Base-by-base conservation (phyloP, 345 rosid genomes). In the Geranium brycei region DNA sequence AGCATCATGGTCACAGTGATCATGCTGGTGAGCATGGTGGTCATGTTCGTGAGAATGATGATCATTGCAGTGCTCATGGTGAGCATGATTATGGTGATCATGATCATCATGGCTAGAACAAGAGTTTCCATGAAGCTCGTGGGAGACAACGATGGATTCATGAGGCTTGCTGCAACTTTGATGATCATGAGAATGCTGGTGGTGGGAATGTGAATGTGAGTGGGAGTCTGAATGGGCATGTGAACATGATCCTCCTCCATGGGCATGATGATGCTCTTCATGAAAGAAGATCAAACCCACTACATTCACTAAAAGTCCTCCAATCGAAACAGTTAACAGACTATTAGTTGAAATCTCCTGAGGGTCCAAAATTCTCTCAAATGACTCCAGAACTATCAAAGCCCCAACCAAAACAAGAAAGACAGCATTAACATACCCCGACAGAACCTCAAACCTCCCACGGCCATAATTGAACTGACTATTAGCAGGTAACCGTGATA, bases 181-280 rank as follows among this genome's bases (percentile, higher is more conserved):
- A 31, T 75, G 81, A 64, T 60, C 70, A 68, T 69, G 77, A 59
- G 64, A 51, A 38, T 66, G 71, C 32, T 19, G 73, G 67, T 71
- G 73, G 47, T 79, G 75, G 41, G 41, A 35, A 35, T 35, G 41
- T 7, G 41, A 35, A 35, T 35, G 41, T 2, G 81, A 70, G 30
- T 77, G 62, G 0, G 85, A 72, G 51, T 82, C 86, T 0, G 87
- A 72, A 17, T 82, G 80, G 8, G 87, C 83, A 69, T 89, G 95
- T 0, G 90, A 62, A 81, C 96, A 89, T 32, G 91, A 77, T 28
- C 92, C 41, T 23, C 47, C 96, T 62, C 96, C 96, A 75, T 92
- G 98, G 38, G 96, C 98, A 81, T 89, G 98, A 78, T 92, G 93
- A 82, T 92, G 98, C 78, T 92, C 98, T 71, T 92, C 98, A 17